phyloP scores from a whole-genome alignment of 306 rosid genomes.

The Lathyrus tuberosus region DNA sequence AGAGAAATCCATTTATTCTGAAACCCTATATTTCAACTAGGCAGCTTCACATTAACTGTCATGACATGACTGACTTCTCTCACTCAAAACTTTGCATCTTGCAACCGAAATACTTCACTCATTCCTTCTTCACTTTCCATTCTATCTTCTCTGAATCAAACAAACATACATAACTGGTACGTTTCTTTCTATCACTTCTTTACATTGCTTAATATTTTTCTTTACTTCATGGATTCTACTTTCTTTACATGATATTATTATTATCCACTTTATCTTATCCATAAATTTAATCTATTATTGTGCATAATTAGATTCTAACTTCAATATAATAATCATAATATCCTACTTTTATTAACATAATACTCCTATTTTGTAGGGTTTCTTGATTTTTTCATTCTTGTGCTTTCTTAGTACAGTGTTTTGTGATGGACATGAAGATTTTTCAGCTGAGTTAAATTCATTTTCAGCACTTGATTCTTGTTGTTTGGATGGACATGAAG shows the following conservation, averaged over 20 bases:
- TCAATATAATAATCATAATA: neutral
- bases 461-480: constrained; percentile 23
- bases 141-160: neutral
- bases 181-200: constrained; percentile 9
- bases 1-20: too few species aligned
- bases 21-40: too few species aligned
- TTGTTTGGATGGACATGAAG: neutral
- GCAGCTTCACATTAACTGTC: constrained; percentile 45
- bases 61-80: constrained; percentile 38
- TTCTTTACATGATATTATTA: neutral
- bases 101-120: too few species aligned
- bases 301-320: neutral
- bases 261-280: constrained; percentile 22
- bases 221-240: neutral
- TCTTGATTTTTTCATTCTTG: neutral
- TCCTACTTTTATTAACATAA: too few species aligned
- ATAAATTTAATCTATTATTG: neutral
- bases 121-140: constrained; percentile 27
- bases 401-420: too few species aligned
- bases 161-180: neutral
- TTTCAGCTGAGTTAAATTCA: constrained; percentile 7
- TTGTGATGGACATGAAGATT: neutral
- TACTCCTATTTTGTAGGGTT: neutral
- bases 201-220: neutral
- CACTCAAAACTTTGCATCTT: neutral